Conservation (phyloP, 208 protist species). For the Novymonas esmeraldas region DNA sequence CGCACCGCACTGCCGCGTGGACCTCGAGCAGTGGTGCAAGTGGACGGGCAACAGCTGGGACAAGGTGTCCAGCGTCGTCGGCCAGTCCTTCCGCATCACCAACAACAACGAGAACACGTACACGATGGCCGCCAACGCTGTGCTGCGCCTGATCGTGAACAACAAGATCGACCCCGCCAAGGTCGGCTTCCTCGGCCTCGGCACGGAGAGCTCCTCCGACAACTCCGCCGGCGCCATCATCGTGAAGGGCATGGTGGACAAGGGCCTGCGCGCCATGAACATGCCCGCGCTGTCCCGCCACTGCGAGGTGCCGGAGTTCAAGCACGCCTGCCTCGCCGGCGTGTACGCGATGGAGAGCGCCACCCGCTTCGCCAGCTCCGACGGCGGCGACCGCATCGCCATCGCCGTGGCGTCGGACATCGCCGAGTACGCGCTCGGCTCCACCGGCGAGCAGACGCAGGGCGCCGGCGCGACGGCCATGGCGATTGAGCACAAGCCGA, state of each 20-base stretch:
- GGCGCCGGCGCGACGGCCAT: slow-evolving; percentile 87
- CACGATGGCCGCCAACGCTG: slow-evolving; percentile 91
- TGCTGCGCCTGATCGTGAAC: slow-evolving; percentile 87
- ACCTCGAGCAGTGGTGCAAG: slow-evolving; percentile 85
- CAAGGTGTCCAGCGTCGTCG: slow-evolving; percentile 89
- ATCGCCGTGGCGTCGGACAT: slow-evolving; percentile 91
- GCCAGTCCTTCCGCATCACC: slow-evolving; percentile 88
- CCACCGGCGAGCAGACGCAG: slow-evolving; percentile 91
- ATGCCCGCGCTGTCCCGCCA: slow-evolving; percentile 75
- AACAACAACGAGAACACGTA: slow-evolving; percentile 89
- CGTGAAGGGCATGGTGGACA: slow-evolving; percentile 91
- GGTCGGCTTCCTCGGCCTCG: slow-evolving; percentile 89
- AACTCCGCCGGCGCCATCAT: slow-evolving; percentile 93
- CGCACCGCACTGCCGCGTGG: slow-evolving; percentile 83
- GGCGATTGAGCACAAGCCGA: slow-evolving; percentile 76
- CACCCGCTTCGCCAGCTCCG: slow-evolving; percentile 61
- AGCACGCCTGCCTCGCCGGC: slow-evolving; percentile 91
- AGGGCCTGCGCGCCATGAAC: slow-evolving; percentile 68
- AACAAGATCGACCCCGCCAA: slow-evolving; percentile 84
- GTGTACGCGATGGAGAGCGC: slow-evolving; percentile 91
- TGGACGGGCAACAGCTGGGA: slow-evolving; percentile 92
- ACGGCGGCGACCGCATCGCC: slow-evolving; percentile 72
- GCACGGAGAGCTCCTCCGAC: slow-evolving; percentile 88
- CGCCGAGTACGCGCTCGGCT: slow-evolving; percentile 89
- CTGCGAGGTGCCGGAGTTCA: slow-evolving; percentile 93